Conservation (phyloP, 2,329 filamentous ascomycete species). For the Fusarium virguliforme region DNA sequence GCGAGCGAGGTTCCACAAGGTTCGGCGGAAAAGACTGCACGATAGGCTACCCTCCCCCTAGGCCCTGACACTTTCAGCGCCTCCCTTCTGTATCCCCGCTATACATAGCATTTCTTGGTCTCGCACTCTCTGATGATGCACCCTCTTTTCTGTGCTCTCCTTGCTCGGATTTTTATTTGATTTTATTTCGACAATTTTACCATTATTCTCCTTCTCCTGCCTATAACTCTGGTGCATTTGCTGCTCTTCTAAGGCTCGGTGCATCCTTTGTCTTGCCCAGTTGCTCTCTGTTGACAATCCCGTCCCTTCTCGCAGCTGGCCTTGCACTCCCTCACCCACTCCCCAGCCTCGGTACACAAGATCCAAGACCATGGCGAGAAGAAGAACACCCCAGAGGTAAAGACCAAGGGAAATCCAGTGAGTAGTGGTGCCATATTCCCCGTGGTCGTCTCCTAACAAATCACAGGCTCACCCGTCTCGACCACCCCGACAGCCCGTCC, state of each 20-base stretch:
- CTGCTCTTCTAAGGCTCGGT: background rate
- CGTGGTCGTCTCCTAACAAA: background rate
- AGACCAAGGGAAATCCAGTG: background rate
- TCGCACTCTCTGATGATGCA: background rate
- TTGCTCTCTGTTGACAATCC: background rate
- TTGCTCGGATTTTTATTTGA: background rate
- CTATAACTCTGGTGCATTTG: background rate
- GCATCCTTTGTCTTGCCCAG: background rate
- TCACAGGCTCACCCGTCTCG: background rate
- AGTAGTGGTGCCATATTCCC: background rate
- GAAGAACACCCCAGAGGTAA: background rate
- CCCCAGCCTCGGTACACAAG: background rate
- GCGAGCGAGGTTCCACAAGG: slow-evolving; percentile 3
- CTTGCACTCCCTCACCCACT: background rate
- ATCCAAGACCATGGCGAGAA: background rate
- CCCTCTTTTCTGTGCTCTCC: background rate
- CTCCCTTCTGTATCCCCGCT: background rate
- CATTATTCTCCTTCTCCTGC: background rate
- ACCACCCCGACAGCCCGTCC: background rate
- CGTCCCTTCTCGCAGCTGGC: background rate
- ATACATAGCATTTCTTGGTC: background rate
- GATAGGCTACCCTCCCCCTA: background rate
- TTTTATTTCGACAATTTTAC: background rate
- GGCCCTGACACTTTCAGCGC: background rate
- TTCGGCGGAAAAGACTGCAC: slow-evolving; percentile 2